Percentiles rank a stretch among this genome's conserved stretches.
Conservation (phyloP, 495 filamentous ascomycete genomes). For the Pseudomonodictys pantanalensis region DNA sequence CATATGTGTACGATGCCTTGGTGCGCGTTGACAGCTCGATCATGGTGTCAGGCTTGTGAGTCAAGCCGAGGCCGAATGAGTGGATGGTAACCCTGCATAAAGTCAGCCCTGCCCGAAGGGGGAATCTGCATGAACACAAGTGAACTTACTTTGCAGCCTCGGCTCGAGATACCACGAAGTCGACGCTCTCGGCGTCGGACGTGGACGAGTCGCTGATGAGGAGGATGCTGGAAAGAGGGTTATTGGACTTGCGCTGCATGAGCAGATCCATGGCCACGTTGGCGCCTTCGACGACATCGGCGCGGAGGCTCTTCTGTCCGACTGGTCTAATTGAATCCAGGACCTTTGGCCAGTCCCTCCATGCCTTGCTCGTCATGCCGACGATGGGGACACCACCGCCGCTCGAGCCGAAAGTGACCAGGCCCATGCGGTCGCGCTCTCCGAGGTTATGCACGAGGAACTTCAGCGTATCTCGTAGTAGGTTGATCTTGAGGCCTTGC, state of each 20-base stretch:
- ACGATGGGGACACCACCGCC: slow-evolving; percentile 91
- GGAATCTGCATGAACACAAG: slow-evolving; percentile 2
- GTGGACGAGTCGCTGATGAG: slow-evolving; percentile 99
- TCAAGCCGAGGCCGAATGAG: slow-evolving; percentile 93
- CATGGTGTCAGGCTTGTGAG: slow-evolving; percentile 98
- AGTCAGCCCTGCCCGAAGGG: slow-evolving; percentile 8
- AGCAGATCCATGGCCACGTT: slow-evolving; percentile 99
- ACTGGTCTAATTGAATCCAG: slow-evolving; percentile 87
- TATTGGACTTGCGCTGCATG: slow-evolving; percentile 96
- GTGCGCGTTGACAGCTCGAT: slow-evolving; percentile 94
- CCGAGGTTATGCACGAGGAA: slow-evolving; percentile 93
- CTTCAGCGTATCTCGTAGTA: slow-evolving; percentile 88
- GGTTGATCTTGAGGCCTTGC: slow-evolving; percentile 96
- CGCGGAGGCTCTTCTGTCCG: slow-evolving; percentile 92
- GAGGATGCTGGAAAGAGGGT: slow-evolving; percentile 93
- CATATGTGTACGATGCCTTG: slow-evolving; percentile 95
- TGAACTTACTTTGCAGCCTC: slow-evolving; percentile 88
- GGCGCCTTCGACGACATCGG: slow-evolving; percentile 95
- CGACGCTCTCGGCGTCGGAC: slow-evolving; percentile 90
- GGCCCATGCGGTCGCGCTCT: slow-evolving; percentile 89
- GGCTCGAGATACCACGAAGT: slow-evolving; percentile 96
- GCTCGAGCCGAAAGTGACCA: slow-evolving; percentile 96
- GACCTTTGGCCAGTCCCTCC: slow-evolving; percentile 87
- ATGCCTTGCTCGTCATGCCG: slow-evolving; percentile 94
- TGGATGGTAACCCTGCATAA: slow-evolving; percentile 79